phyloP scores from a whole-genome alignment of 768 basidiomycete genomes.

The Sporobolomyces phaffii region DNA sequence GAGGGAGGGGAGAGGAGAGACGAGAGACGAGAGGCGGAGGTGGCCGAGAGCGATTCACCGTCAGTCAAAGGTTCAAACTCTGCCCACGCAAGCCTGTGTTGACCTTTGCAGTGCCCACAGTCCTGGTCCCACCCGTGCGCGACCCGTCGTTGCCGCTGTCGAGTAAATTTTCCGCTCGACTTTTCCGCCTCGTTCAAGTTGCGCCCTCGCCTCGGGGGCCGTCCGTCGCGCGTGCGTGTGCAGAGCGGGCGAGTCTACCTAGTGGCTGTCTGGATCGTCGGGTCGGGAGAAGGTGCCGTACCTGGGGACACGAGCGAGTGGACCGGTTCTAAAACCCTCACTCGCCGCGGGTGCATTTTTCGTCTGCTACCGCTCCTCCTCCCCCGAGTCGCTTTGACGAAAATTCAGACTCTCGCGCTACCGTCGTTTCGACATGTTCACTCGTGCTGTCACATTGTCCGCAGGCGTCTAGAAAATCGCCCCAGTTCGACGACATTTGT shows the following conservation, averaged over 20 bases:
- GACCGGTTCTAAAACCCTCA: neutral
- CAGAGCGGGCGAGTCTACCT: neutral
- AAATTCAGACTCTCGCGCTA: too few species aligned
- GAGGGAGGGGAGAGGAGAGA: neutral
- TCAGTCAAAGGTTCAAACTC: too few species aligned
- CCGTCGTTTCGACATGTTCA: too few species aligned
- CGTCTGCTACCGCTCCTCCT: neutral
- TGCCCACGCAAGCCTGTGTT: too few species aligned
- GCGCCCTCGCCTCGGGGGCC: neutral
- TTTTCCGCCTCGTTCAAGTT: neutral
- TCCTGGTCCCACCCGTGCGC: neutral
- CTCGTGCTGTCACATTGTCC: too few species aligned
- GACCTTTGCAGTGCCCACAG: neutral
- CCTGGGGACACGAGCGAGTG: constrained; percentile 20
- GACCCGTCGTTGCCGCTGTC: neutral
- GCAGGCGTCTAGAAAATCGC: too few species aligned
- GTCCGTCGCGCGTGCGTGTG: neutral
- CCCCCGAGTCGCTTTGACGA: neutral
- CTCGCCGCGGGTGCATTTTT: too few species aligned
- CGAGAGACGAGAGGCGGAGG: too few species aligned
- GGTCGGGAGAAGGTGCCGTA: neutral
- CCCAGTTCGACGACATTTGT: too few species aligned
- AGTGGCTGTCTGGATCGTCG: neutral
- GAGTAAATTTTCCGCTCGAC: neutral
- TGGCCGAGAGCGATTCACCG: neutral